Base-by-base conservation (phyloP, 129 eudicot genomes). In the Gnaphalium uliginosum region DNA sequence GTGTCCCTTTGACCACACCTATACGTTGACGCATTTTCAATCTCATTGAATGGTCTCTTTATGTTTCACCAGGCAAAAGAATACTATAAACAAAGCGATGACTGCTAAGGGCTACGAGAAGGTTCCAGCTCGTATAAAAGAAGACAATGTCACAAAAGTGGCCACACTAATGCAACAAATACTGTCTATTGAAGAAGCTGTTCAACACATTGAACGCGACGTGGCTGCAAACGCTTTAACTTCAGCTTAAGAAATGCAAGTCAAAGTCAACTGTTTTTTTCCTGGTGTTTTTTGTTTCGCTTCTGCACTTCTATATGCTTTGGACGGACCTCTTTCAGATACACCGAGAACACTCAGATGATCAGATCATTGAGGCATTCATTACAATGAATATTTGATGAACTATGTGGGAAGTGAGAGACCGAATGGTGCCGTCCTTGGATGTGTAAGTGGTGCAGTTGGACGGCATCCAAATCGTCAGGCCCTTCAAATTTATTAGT, bases 61-160 rank as follows among this genome's bases (percentile, higher is more conserved):
- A 21, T 69, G 61, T 79, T 76, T 81, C 77, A 35, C 21, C 88
- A 93, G 98, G 93, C 96, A 88, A 86, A 70, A 14, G 51, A 91
- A 88, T 22, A 80, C 30, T 69, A 78, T 90, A 66, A 65, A 66
- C 37, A 90, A 86, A 76, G 83, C 33, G 68, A 90, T 83, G 86
- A 85, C 83, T 62, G 96, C 89, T 18, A 79, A 90, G 32, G 89
- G 97, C 60, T 90, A 93, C n/a, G 95, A 87, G 79, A 93, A 88
- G 86, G 92, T 90, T 37, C 96, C 90, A 0, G 73, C 83, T 4
- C 87, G 72, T 62, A 83, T 90, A 25, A 91, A 83, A 53, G 82
- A 93, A 71, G 90, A 76, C 62, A 86, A 93, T 27, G 84, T 58
- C 9, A 81, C 79, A 7, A 90, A 86, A 81, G 87, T 88, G 15